These are phyloP conservation scores for Pythium utonaiense DNA, from an alignment of 352 stramenopile species.

Conservation along the genomic window DNA sequence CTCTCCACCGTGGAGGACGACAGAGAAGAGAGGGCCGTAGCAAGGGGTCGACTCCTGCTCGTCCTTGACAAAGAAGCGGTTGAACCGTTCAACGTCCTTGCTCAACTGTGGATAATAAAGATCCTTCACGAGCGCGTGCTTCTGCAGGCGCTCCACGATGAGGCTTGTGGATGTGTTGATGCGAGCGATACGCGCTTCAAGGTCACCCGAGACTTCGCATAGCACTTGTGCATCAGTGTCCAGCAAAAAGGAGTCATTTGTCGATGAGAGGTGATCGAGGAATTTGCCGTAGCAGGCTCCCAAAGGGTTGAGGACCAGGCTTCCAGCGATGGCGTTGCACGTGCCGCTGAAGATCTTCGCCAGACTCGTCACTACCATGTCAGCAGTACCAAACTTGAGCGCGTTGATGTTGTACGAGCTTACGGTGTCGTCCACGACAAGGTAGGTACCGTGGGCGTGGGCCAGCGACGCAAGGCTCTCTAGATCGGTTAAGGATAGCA, in stretches of 20 bases:
- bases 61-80: conserved; percentile 42
- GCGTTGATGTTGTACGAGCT: conserved; percentile 90
- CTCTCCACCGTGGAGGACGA: conserved; percentile 77
- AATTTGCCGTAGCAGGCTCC: conserved; percentile 46
- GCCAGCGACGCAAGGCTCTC: conserved; percentile 75
- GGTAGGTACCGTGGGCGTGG: conserved; percentile 77
- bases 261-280: conserved; percentile 25
- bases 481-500: conserved; percentile 86
- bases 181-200: conserved; percentile 60
- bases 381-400: conserved; percentile 66
- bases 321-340: conserved; percentile 90
- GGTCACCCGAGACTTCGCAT: conserved; percentile 51
- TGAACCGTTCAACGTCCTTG: conserved; percentile 52
- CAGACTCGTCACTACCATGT: conserved; percentile 90
- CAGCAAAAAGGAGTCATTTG: conserved; percentile 56
- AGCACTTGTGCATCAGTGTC: conserved; percentile 57
- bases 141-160: conserved; percentile 66
- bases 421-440: conserved; percentile 91
- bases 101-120: conserved; percentile 83
- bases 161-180: conserved; percentile 79
- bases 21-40: conserved; percentile 87
- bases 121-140: conserved; percentile 74
- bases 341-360: conserved; percentile 93
- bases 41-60: conserved; percentile 25
- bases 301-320: conserved; percentile 82